Base-by-base conservation (phyloP, 306 rosid species). In the Vachellia collinsii region DNA sequence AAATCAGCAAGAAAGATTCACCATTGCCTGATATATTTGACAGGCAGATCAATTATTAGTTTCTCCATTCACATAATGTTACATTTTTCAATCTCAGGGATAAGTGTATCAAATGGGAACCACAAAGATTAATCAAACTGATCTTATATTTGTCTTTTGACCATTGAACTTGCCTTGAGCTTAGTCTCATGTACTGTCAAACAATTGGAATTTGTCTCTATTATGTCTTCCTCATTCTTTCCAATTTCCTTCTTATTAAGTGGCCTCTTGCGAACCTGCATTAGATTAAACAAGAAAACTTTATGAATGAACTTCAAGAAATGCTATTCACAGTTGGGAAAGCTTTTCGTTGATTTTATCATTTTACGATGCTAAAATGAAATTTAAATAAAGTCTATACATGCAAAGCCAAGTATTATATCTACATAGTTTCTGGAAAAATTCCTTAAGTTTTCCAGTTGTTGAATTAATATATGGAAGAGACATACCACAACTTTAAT, bases 401-500 rank as follows among this genome's bases (percentile, higher is more conserved):
- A 47, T 46, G 65, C 68, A 64, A 72, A 80, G 71, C 47, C 76
- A 25, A 72, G 38, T 22, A 74, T 66, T 20, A 50, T 44, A 72
- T 23, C 36, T 12, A 53, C 62, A 81, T 75, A 72, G 69, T 68
- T 37, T 68, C 19, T 25, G n/a, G n/a, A 23, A 48, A 62, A 37
- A 68, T 41, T 41, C 2, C 77, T 64, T 62, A 72, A 29, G 77
- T 37, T 70, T 42, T 69, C 58, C 34, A 76, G 37, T 58, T 41
- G 54, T 64, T 48, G 44, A 48, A 79, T 8, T 43, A 38, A 68
- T 25, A 72, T 74, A 70, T 44, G 34, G 76, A 53, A 80, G 72
- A 80, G 77, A 85, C 99, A 75, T 96, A 96, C 99, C 94, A 96
- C 99, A 79, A 96, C 99, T 96, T 93, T 96, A 73, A 96, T 96